Base-by-base conservation (phyloP, 2,329 filamentous ascomycete genomes). In the Cercospora sp. region DNA sequence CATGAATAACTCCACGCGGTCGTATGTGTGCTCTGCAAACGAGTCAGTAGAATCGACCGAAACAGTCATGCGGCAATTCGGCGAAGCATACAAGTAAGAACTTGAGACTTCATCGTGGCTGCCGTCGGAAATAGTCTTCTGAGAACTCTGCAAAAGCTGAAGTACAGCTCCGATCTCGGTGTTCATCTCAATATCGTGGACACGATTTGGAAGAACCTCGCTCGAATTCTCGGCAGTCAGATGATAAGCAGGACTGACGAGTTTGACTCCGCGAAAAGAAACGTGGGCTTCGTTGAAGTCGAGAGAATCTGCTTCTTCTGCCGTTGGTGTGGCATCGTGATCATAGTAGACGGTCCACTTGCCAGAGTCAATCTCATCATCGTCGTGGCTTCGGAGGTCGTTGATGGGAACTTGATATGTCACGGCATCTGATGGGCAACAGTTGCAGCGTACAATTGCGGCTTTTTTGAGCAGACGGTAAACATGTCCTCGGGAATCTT, bases 11-110 rank as follows among this genome's bases (percentile, higher is more conserved):
- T 28, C 51, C 5, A 67, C 60, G 0, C 59, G 23, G 9, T 18
- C 13, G 36, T 63, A 63, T 3, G 40, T 60, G 10, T 55, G 36
- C 20, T 58, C 60, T 51, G 53, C 9, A n/a, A 67, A 63, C 6
- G 31, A 40, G 28, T 40, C 26, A 42, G 23, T 28, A 9, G 45
- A 42, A n/a, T 59, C 51, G 7, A 67, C 23, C 6, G 12, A n/a
- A 23, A 67, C 60, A 6, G 26, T 45, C 65, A 67, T 67, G 30
- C 28, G 53, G 5, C 60, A 16, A 20, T 48, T 5, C 7, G 48
- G 16, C 2, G 60, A 53, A 23, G 65, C 60, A 18, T 67, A 67
- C 1, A 67, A 13, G 33, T 45, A 67, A 4, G 51, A 28, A 5
- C 12, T n/a, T 1, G 45, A 18, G 5, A 1, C 1, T 1, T 13